Evolutionary conservation across 495 filamentous ascomycete genomes (phyloP).

Genomic region (Parathielavia hyrcaniae): DNA sequence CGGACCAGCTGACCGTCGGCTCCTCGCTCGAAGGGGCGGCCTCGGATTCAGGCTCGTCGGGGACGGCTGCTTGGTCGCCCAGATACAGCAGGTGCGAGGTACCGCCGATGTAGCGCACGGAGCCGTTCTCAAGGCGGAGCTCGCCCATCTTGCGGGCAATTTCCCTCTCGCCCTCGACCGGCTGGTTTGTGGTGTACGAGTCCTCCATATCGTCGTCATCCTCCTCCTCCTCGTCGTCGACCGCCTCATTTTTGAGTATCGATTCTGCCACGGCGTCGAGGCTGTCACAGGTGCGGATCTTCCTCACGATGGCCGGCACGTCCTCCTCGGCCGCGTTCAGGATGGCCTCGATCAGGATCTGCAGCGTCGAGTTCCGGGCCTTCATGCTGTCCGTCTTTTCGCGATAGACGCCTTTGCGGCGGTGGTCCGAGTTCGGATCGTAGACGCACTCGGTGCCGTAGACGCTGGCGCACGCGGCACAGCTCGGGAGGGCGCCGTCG

Average conservation of each 20-base stretch:
- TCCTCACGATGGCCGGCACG: conserved; percentile 69
- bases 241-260: conserved; percentile 47
- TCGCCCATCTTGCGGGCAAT: conserved; percentile 91
- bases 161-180: conserved; percentile 72
- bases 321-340: conserved; percentile 82
- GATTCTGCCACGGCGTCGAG: conserved; percentile 84
- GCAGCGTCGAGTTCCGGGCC: conserved; percentile 78
- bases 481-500: conserved; percentile 87
- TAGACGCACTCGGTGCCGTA: conserved; percentile 92
- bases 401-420: conserved; percentile 93
- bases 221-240: conserved; percentile 37
- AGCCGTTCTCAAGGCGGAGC: conserved; percentile 78
- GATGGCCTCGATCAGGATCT: conserved; percentile 88
- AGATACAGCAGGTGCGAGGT: conserved; percentile 91
- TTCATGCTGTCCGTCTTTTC: conserved; percentile 88
- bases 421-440: conserved; percentile 92
- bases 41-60: conserved; percentile 48
- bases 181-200: conserved; percentile 34
- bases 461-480: conserved; percentile 89
- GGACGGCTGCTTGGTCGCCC: conserved; percentile 44
- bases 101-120: conserved; percentile 86
- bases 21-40: conserved; percentile 48
- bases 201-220: conserved; percentile 30
- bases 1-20: conserved; percentile 77
- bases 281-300: conserved; percentile 88